Evolutionary conservation across 106 monocot species (phyloP), one percentile per base, ranked within the genome.

Genomic region (Platanthera zijinensis): DNA sequence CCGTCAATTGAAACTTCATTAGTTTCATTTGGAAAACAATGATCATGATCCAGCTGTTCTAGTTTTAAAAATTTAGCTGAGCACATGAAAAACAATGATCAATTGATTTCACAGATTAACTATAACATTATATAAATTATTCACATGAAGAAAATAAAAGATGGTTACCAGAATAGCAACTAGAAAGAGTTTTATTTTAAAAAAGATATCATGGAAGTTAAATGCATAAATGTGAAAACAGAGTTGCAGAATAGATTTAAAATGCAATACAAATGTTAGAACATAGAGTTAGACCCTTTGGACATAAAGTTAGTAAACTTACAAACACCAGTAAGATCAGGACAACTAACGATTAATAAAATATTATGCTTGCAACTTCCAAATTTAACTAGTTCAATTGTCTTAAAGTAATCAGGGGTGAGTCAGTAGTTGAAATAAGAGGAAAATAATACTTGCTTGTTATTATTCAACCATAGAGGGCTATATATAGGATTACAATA

Each of bases 61-160:
- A 88, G 77, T 76, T 91, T 92, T 57, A 99, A 75, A 82, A 99
- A 99, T 74, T 99, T 93, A 3, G 92, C 92, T 92, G 85, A 48
- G 48, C 25, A 7, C 66, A 79, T 30, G 18, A 14, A 45, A 22
- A 39, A 79, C 13, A 9, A 71, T 9, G 66, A 66, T 13, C 32
- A 61, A 21, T 66, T 10, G 22, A 72, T 72, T 22, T 15, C 13
- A 45, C 19, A 18, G 49, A 53, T 10, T 53, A 53, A 53, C 12
- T 10, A 53, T 53, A 53, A 53, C 14, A 10, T 8, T 8, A 53
- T 8, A 53, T 7, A 14, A 53, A 8, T 3, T 8, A 70, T 12
- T 30, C 9, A 64, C 63, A 3, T 25, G 17, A 67, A 67, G 12
- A 13, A 67, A 67, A 67, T 39, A 66, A 30, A 67, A 39, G n/a